Evolutionary conservation across 148 eudicot species (phyloP), one percentile per base, ranked within the genome.

Genomic region (Chenopodium quinoa): DNA sequence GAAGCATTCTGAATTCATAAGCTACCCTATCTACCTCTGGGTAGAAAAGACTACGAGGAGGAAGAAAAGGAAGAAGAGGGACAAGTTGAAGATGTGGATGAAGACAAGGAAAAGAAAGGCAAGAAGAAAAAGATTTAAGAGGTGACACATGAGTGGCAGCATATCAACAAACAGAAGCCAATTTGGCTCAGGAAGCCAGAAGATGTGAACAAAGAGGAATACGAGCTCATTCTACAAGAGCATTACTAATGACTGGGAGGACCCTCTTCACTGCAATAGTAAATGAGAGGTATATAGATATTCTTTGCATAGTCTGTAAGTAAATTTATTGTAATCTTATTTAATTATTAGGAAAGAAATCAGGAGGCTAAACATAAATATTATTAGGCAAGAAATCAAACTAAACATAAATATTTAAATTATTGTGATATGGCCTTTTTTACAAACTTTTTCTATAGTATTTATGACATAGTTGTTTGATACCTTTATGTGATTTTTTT

Each of bases 41-140:
- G 89, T 93, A 4, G 94, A 94, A 89, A 92, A 93, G 82, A 92
- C 96, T 1, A 90, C 22, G 98, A 94, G n/a, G 97, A 94, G 1
- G 97, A 50, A 50, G 54, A 50, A 12, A 50, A 92, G 7, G 98
- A 92, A 71, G 91, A 90, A 73, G 89, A 56, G 7, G 22, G 88
- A 68, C 96, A 94, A 66, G 97, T 93, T n/a, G 93, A 86, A 29
- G 37, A 67, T 56, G 40, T 67, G 19, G 71, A 67, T 4, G 40
- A 27, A 67, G 78, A 94, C 94, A 14, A 93, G 60, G 16, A 56
- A 17, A 56, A 56, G 22, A 56, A 52, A 52, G 56, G 56, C 56
- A 52, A 52, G 17, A 52, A 52, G 56, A 52, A 52, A 14, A 52
- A 56, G 62, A 56, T 56, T 56, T 17, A 56, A 9, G 54, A 10